phyloP scores from a whole-genome alignment of 106 monocot genomes.

The Dioscorea dumetorum region DNA sequence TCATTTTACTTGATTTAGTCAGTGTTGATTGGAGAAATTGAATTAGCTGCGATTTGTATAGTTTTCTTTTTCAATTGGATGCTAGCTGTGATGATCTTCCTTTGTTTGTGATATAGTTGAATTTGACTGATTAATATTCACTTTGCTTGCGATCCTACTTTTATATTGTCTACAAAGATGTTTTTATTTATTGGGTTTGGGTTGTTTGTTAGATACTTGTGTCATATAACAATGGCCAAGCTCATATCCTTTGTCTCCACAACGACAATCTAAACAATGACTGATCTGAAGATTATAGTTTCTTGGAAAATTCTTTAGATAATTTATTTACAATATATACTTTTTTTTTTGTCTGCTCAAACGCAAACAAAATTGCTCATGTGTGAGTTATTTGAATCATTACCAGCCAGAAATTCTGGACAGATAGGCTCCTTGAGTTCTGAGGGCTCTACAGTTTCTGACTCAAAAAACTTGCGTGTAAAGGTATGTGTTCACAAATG shows the following conservation, averaged over 20 bases:
- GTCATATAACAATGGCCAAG: too few relatives aligned
- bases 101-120: neutral
- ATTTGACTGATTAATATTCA: neutral
- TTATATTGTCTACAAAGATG: too few relatives aligned
- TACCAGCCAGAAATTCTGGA: slow-evolving; percentile 42
- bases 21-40: neutral
- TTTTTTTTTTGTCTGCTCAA: neutral
- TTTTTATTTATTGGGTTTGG: too few relatives aligned
- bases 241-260: too few relatives aligned
- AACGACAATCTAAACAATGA: too few relatives aligned
- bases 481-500: slow-evolving; percentile 24
- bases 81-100: neutral
- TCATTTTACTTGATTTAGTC: neutral
- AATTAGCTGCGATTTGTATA: neutral
- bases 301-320: neutral
- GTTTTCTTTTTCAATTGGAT: too few relatives aligned
- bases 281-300: neutral
- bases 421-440: slow-evolving; percentile 22
- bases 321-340: neutral
- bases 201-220: too few relatives aligned
- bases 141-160: too few relatives aligned
- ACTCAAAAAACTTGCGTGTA: slow-evolving; percentile 52
- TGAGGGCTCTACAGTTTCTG: slow-evolving; percentile 28
- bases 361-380: neutral
- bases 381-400: neutral